Base-by-base conservation (phyloP, 2,329 filamentous ascomycete genomes). In the Aspergillus japonicus region DNA sequence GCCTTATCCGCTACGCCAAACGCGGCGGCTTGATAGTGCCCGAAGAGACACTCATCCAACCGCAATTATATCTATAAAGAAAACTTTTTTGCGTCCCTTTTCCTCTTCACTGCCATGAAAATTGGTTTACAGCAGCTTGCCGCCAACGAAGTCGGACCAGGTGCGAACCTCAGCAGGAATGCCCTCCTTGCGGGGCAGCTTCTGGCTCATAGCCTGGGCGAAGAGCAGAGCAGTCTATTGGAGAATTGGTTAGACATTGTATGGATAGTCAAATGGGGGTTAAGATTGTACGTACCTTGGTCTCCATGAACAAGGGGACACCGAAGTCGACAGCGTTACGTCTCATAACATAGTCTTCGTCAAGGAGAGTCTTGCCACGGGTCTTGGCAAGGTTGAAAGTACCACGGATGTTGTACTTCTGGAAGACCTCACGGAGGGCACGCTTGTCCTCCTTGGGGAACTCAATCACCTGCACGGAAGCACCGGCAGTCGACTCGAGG, bases 291-390 rank as follows among this genome's bases (percentile, higher is more conserved):
- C 86, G 81, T 82, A 96, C 92, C 89, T 95, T 94, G 57, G 93
- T 92, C 82, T 98, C 94, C 93, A 97, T 97, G 78, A 99, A 98
- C 58, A 99, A 83, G 52, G 95, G 95, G 33, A 98, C 92, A 69
- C 94, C 94, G 77, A 99, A 99, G 80, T 99, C 95, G 58, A 99
- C 95, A 29, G 95, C 95, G 74, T 99, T 99, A 75, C 95, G 87
- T 72, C 95, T 87, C 94, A 98, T 98, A 59, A 99, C 92, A 72
- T 99, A 99, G 82, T 99, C 93, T 72, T 96, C 91, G 74, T 99
- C 95, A 62, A 90, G 81, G 62, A 91, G 83, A 42, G 90, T 94
- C 83, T 91, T 93, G 62, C 88, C 95, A 72, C 93, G 85, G 68
- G 85, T 86, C 78, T 89, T 87, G 60, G 94, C 92, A 71, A 99